These are phyloP conservation scores for Artemisia argyi DNA, from an alignment of 129 eudicot genomes.

Conservation along the genomic window DNA sequence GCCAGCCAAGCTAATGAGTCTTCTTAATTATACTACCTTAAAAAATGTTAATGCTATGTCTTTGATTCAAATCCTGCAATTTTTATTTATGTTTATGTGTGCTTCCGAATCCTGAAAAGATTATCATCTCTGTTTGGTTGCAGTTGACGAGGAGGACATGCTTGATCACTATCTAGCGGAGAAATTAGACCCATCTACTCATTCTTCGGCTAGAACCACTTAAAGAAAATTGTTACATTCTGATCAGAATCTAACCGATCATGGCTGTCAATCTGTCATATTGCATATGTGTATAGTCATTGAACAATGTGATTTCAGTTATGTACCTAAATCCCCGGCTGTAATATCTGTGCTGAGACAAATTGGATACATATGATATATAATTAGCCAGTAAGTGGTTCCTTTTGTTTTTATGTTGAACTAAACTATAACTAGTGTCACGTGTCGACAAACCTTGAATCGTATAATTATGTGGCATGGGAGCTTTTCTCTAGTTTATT, in stretches of 20 bases:
- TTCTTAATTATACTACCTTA: too few species aligned
- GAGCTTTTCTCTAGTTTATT: too few species aligned
- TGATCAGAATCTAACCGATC: background rate
- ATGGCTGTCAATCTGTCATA: background rate
- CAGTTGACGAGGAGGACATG: constrained; percentile 94
- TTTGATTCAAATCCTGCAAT: background rate
- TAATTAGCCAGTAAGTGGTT: constrained; percentile 6
- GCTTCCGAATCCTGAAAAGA: background rate
- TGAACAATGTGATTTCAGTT: background rate
- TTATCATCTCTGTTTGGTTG: constrained; percentile 15
- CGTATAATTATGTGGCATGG: too few species aligned
- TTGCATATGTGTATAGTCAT: background rate
- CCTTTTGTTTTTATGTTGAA: background rate
- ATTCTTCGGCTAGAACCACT: constrained; percentile 41
- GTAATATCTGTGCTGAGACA: constrained; percentile 1
- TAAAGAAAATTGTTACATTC: constrained; percentile 8
- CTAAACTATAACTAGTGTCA: background rate
- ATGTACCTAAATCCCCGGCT: background rate
- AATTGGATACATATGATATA: background rate
- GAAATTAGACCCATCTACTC: constrained; percentile 25
- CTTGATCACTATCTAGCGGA: constrained; percentile 91
- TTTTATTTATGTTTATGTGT: too few species aligned
- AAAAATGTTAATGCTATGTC: background rate
- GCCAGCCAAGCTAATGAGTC: too few species aligned
- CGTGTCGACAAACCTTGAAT: too few species aligned